Base-by-base conservation (phyloP, 2,329 filamentous ascomycete genomes). In the Nemania abortiva region DNA sequence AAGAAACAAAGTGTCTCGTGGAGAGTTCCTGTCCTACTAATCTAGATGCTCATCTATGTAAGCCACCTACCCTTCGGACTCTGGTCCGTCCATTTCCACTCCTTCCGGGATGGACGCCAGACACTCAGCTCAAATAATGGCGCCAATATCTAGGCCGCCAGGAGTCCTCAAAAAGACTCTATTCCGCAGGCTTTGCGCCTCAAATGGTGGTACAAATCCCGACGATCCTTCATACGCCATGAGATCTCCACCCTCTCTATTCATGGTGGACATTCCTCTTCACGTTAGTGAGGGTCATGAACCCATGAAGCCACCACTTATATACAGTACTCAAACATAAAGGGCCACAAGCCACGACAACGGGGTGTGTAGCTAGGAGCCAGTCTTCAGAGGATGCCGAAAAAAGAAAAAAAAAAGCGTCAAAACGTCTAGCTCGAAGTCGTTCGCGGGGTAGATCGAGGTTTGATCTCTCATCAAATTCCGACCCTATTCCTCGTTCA, bases 291-390 rank as follows among this genome's bases (percentile, higher is more conserved):
- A 52, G 56, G 27, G 50, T 20, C 61, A 54, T 49, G 49, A 53
- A 22, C 42, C 42, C 57, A 39, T 39, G 15, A 52, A 54, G 13
- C 52, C 57, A 54, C 45, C 29, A 62, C 49, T 37, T 69, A 69
- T 69, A 69, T 69, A 69, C 66, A 69, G 62, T 54, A 27, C 66
- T 61, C 56, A 58, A 24, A 61, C 49, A 65, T 20, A 18, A 50
- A 61, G 11, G 49, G 66, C 49, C 10, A 49, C 29, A 45, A 54
- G 47, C 27, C 18, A 13, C 15, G 15, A 34, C 47, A 22, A 49
- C n/a, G 22, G 9, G 52, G 34, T 34, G 45, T 53, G 55, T 24
- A 37, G 49, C 55, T 22, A 55, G 45, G 22, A 56, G 27, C n/a
- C 20, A 24, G 54, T 24, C 29, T 31, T 58, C 56, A 15, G 53